phyloP scores from a whole-genome alignment of 495 filamentous ascomycete species.

The Podospora pseudocomata region DNA sequence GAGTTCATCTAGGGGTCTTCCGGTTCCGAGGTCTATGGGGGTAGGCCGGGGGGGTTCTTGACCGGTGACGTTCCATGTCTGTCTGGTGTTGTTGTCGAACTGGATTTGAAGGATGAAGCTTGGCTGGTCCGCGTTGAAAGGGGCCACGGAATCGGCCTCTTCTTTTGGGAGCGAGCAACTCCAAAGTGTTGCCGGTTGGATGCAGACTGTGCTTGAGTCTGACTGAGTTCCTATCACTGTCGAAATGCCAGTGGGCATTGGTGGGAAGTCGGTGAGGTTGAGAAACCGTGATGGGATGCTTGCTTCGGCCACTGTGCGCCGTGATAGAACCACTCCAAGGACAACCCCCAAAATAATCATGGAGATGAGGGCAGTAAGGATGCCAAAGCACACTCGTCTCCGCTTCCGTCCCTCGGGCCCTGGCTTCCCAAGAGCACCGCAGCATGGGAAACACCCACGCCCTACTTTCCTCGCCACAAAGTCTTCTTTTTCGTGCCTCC shows the following conservation, averaged over 20 bases:
- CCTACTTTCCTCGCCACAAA: conserved; percentile 53
- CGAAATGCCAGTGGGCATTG: conserved; percentile 76
- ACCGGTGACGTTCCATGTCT: conserved; percentile 40
- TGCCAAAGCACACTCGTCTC: conserved; percentile 56
- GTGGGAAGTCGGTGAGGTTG: conserved; percentile 80
- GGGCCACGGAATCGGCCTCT: conserved; percentile 56
- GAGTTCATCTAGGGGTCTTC: conserved; percentile 13
- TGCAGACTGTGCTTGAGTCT: conserved; percentile 58
- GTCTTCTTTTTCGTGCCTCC: conserved; percentile 62
- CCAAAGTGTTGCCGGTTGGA: conserved; percentile 69
- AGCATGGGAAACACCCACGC: conserved; percentile 54
- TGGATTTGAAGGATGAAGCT: conserved; percentile 77
- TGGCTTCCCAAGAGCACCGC: conserved; percentile 57
- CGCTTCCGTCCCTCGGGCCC: conserved; percentile 62
- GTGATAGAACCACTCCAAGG: conserved; percentile 58
- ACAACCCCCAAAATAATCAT: conserved; percentile 59
- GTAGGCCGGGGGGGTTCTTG: conserved; percentile 31
- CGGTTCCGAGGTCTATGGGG: conserved; percentile 1
- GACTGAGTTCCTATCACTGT: conserved; percentile 67
- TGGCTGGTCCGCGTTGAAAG: conserved; percentile 61
- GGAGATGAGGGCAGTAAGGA: conserved; percentile 51
- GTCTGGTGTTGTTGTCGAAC: conserved; percentile 66
- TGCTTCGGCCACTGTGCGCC: conserved; percentile 39
- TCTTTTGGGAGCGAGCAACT: conserved; percentile 79
- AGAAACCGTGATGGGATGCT: conserved; percentile 54